A percentile compares a stretch with the other conserved stretches of the same genome.
Evolutionary conservation across 139 green algal genomes (phyloP).

Genomic region (Tetradesmus lagerheimii): DNA sequence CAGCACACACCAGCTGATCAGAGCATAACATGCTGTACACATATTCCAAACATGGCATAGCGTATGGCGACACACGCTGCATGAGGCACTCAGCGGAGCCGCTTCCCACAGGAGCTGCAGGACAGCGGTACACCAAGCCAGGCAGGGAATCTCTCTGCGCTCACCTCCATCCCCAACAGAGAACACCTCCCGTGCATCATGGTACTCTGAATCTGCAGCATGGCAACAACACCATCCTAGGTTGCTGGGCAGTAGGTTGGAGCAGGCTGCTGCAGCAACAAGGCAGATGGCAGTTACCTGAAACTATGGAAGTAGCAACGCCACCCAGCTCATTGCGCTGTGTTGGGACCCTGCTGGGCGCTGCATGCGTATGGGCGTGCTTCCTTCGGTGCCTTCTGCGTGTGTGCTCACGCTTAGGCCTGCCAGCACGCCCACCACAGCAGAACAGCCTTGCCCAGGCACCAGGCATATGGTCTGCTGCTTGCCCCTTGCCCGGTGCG

Average conservation of each 20-base stretch:
- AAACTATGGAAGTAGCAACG: background rate
- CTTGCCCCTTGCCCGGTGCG: background rate
- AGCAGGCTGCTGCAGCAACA: background rate
- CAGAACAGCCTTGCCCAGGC: conserved; percentile 1
- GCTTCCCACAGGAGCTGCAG: too few species aligned
- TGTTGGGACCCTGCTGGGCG: background rate
- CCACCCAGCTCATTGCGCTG: background rate
- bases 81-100: too few species aligned
- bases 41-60: too few species aligned
- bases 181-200: conserved; percentile 34
- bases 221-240: background rate
- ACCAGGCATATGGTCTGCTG: conserved; percentile 4
- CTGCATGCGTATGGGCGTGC: background rate
- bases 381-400: conserved; percentile 14
- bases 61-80: too few species aligned
- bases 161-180: conserved; percentile 24
- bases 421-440: background rate
- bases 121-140: too few species aligned
- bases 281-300: conserved; percentile 8
- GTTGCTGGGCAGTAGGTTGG: background rate
- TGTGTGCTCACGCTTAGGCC: conserved; percentile 6
- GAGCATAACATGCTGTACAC: too few species aligned
- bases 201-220: conserved; percentile 38
- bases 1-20: too few species aligned
- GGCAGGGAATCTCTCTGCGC: conserved; percentile 5